Conservation (phyloP, 2,329 filamentous ascomycete genomes). For the Fusarium pininemorale region DNA sequence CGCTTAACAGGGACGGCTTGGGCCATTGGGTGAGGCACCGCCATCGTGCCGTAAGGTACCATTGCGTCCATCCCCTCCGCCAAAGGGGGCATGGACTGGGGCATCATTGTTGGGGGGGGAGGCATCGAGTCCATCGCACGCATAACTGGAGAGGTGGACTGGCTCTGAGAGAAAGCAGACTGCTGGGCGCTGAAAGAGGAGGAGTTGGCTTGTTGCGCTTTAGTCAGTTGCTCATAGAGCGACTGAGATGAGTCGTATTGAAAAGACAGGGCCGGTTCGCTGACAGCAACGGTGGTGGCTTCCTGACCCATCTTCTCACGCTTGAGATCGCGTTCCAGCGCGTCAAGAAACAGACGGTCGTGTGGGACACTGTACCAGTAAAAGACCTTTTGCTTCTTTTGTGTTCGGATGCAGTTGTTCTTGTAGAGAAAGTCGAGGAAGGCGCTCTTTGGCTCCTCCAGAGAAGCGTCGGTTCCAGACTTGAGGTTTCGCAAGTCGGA, state of each 20-base stretch:
- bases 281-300: slow-evolving; percentile 94
- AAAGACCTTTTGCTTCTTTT: slow-evolving; percentile 99
- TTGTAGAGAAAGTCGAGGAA: slow-evolving; percentile 99
- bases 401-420: slow-evolving; percentile 99
- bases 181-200: slow-evolving; percentile 92
- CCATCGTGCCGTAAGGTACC: slow-evolving; percentile 74
- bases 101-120: slow-evolving; percentile 85
- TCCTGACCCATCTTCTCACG: slow-evolving; percentile 99
- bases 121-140: slow-evolving; percentile 94
- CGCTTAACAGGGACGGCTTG: slow-evolving; percentile 80
- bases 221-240: slow-evolving; percentile 98
- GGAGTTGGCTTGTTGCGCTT: slow-evolving; percentile 97
- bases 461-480: slow-evolving; percentile 95
- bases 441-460: slow-evolving; percentile 98
- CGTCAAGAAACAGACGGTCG: slow-evolving; percentile 96
- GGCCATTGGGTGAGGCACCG: slow-evolving; percentile 74
- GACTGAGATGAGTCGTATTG: slow-evolving; percentile 99
- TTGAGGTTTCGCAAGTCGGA: slow-evolving; percentile 98
- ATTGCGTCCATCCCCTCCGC: slow-evolving; percentile 76
- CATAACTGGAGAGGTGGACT: slow-evolving; percentile 88
- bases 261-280: slow-evolving; percentile 96
- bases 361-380: slow-evolving; percentile 99
- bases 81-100: slow-evolving; percentile 65
- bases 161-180: slow-evolving; percentile 75
- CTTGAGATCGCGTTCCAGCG: slow-evolving; percentile 96